Evolutionary conservation across 2,329 filamentous ascomycete genomes (phyloP).

Genomic region (Mariannaea elegans): DNA sequence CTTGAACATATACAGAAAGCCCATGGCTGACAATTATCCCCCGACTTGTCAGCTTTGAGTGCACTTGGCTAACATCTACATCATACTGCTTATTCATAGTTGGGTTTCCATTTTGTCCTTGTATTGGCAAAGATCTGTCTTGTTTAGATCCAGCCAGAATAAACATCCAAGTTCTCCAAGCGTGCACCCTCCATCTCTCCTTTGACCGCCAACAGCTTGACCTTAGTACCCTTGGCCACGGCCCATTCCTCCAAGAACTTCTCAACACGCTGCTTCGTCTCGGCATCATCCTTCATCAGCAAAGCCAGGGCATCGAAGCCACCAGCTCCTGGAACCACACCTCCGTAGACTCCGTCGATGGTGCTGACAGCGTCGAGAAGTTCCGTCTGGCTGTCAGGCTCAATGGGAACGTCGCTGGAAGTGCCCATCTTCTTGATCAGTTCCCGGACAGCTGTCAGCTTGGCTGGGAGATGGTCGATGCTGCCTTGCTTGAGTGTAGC

Average conservation of each 20-base stretch:
- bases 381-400: conserved; percentile 85
- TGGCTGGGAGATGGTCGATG: conserved; percentile 53
- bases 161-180: conserved; percentile 54
- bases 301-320: conserved; percentile 91
- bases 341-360: conserved; percentile 84
- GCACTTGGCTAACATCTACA: no score
- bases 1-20: no score
- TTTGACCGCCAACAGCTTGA: conserved; percentile 74
- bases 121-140: neutral
- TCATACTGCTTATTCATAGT: no score
- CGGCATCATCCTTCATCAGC: conserved; percentile 76
- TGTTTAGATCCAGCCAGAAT: conserved; percentile 54
- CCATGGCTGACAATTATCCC: no score
- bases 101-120: no score
- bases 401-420: conserved; percentile 82
- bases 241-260: conserved; percentile 74
- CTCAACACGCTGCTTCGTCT: conserved; percentile 68
- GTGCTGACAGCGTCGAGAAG: conserved; percentile 79
- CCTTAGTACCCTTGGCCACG: conserved; percentile 64
- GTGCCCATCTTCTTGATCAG: conserved; percentile 81
- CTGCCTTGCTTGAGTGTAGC: conserved; percentile 64
- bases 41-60: no score
- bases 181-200: conserved; percentile 76
- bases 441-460: conserved; percentile 62
- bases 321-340: conserved; percentile 92